Conservation (phyloP, 2,329 filamentous ascomycete species). For the Teratosphaeria viscida region DNA sequence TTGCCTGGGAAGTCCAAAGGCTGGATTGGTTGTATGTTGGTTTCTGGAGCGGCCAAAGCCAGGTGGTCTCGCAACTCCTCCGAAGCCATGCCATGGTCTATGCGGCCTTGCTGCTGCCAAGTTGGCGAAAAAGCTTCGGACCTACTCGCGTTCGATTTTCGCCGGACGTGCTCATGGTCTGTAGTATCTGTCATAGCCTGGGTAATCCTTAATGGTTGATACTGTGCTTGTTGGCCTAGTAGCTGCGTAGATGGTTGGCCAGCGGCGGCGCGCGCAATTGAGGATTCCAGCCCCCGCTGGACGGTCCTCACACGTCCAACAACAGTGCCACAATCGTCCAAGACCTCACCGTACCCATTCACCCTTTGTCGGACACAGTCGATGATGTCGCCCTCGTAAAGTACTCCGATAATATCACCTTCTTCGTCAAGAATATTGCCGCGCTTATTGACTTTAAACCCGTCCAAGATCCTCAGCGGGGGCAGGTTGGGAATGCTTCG, state of each 20-base stretch:
- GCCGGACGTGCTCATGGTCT: background rate
- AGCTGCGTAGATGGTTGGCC: background rate
- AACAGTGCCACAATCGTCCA: slow-evolving; percentile 38
- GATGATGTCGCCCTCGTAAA: slow-evolving; percentile 34
- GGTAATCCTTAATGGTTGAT: background rate
- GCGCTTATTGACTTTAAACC: slow-evolving; percentile 46
- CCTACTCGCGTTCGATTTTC: background rate
- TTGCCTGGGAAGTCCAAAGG: slow-evolving; percentile 2
- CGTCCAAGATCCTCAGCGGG: slow-evolving; percentile 35
- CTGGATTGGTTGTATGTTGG: background rate
- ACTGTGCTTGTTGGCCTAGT: background rate
- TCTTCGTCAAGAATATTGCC: slow-evolving; percentile 39
- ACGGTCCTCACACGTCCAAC: slow-evolving; percentile 27
- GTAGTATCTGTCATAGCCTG: background rate
- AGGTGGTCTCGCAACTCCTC: slow-evolving; percentile 5
- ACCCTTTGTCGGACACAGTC: slow-evolving; percentile 36
- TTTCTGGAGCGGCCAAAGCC: background rate
- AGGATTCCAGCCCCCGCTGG: background rate
- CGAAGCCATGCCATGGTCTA: background rate
- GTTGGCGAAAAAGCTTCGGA: slow-evolving; percentile 6
- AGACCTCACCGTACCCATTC: slow-evolving; percentile 37
- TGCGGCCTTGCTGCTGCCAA: slow-evolving; percentile 4
- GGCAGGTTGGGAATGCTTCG: slow-evolving; percentile 13
- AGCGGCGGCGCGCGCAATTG: slow-evolving; percentile 2
- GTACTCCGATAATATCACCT: slow-evolving; percentile 38